Conservation (phyloP, 1,284 basidiomycete species). For the Puccinia brachypodii region DNA sequence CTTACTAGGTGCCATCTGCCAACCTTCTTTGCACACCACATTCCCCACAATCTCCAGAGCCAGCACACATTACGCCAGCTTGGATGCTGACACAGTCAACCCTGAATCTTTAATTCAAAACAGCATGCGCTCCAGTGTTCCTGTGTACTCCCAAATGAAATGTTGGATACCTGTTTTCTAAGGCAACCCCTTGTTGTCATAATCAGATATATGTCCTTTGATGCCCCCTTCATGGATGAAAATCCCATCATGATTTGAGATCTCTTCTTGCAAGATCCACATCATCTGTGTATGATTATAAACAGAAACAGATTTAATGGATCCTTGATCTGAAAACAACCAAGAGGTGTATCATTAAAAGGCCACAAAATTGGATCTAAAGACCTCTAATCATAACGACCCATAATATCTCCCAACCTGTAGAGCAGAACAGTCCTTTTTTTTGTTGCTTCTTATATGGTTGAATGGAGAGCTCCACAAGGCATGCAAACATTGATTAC, state of each 20-base stretch:
- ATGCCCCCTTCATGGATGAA: conserved; percentile 38
- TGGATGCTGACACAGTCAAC: conserved; percentile 1
- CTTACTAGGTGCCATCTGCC: background rate
- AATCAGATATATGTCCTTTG: conserved; percentile 12
- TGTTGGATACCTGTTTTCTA: background rate
- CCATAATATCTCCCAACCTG: too few species aligned
- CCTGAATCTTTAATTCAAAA: conserved; percentile 39
- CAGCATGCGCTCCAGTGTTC: background rate
- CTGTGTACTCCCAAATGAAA: conserved; percentile 33
- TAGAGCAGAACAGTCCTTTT: too few species aligned
- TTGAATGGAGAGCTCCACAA: too few species aligned
- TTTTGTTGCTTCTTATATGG: too few species aligned
- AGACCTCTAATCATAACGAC: too few species aligned
- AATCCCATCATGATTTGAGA: background rate
- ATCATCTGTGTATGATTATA: conserved; percentile 29
- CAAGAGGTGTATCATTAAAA: too few species aligned
- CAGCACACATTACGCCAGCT: conserved; percentile 3
- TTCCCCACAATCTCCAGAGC: conserved; percentile 40
- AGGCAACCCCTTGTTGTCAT: background rate
- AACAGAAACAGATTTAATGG: too few species aligned
- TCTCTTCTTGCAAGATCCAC: conserved; percentile 27
- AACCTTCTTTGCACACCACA: conserved; percentile 17
- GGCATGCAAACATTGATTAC: too few species aligned
- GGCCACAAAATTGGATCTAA: too few species aligned
- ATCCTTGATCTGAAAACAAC: too few species aligned